A percentile compares a stretch with the other conserved stretches of the same genome.
These are phyloP conservation scores for Hypoxylon subgilvum DNA, from an alignment of 495 filamentous ascomycete species.

Conservation along the genomic window DNA sequence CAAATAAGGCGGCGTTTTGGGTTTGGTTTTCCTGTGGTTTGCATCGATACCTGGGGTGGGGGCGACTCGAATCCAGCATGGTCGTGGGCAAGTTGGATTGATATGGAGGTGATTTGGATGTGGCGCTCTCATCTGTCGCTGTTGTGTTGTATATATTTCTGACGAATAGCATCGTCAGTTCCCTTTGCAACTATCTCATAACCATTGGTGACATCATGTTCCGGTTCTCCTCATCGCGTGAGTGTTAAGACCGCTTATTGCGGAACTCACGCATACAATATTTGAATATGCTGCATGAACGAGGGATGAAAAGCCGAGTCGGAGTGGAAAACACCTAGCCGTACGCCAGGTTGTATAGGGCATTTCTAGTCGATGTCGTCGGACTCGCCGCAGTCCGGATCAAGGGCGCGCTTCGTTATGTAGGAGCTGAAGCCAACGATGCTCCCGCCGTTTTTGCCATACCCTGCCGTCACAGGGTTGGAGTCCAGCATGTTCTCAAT, in stretches of 20 bases:
- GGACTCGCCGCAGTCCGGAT: neutral
- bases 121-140: neutral
- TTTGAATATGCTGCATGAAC: no score
- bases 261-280: no score
- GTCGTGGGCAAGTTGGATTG: neutral
- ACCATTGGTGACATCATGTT: no score
- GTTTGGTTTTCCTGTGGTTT: neutral
- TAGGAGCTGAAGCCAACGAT: constrained; percentile 30
- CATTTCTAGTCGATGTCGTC: neutral
- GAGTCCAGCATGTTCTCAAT: constrained; percentile 29
- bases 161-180: no score
- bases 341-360: no score
- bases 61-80: neutral
- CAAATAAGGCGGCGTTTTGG: constrained; percentile 11
- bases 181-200: no score
- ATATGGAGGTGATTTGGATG: no score
- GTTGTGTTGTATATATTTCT: constrained; percentile 7
- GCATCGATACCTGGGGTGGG: neutral
- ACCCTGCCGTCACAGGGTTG: constrained; percentile 23
- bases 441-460: constrained; percentile 23
- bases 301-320: no score
- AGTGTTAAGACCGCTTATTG: no score
- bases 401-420: constrained; percentile 22
- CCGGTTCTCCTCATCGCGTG: no score
- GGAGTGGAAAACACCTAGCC: no score